phyloP scores from a whole-genome alignment of 805 yeast species.

The Isabelozyma pseudorhagii region DNA sequence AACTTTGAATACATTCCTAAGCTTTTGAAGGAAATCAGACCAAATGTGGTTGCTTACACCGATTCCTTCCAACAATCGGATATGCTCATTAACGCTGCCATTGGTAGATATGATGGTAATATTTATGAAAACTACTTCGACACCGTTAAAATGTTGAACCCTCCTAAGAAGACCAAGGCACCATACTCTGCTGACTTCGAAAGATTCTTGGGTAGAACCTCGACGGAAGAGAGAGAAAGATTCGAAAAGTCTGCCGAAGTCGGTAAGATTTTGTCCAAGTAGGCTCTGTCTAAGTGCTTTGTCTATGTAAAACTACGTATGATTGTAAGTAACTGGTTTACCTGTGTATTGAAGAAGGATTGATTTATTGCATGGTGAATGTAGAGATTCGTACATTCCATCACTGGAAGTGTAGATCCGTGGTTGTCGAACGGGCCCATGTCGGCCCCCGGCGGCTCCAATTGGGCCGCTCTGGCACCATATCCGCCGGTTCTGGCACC shows the following conservation, averaged over 20 bases:
- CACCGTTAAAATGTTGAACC: constrained; percentile 46
- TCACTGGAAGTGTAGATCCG: no score
- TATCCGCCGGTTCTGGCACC: no score
- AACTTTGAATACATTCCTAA: constrained; percentile 19
- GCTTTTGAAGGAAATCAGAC: constrained; percentile 38
- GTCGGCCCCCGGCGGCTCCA: no score
- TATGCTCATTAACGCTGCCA: constrained; percentile 72
- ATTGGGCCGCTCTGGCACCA: no score
- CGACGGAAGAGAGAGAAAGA: constrained; percentile 27
- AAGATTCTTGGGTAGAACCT: constrained; percentile 27
- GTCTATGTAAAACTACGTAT: background rate
- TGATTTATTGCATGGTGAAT: no score
- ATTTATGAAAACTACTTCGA: constrained; percentile 72
- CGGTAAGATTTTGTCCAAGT: constrained; percentile 17
- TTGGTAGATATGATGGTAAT: constrained; percentile 77
- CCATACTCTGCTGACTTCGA: constrained; percentile 44
- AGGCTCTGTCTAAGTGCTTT: background rate
- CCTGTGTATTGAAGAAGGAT: no score
- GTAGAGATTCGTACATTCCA: no score
- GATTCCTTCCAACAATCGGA: constrained; percentile 80
- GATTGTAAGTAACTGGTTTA: no score
- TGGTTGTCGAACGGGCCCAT: no score
- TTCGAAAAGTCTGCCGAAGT: constrained; percentile 25
- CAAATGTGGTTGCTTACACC: constrained; percentile 69
- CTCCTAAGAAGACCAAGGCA: constrained; percentile 53